phyloP scores from a whole-genome alignment of 192 early-diverging fungal species.

The Gonapodya prolifera region DNA sequence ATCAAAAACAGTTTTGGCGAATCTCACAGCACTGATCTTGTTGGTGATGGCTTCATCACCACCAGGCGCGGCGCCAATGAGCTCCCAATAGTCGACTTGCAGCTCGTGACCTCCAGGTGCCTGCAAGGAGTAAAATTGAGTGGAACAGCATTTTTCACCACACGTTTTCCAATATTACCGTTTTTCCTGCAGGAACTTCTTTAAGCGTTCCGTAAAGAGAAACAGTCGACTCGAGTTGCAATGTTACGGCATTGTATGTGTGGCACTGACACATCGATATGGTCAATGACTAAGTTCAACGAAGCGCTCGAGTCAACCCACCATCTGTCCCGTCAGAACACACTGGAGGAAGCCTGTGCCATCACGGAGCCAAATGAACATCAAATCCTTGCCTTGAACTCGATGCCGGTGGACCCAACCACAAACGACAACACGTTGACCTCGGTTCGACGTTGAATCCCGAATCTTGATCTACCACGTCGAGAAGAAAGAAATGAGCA shows the following conservation, averaged over 20 bases:
- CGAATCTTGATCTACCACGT: conserved; percentile 59
- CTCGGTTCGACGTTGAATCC: conserved; percentile 47
- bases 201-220: conserved; percentile 74
- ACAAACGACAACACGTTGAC: conserved; percentile 65
- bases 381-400: conserved; percentile 94
- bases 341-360: conserved; percentile 91
- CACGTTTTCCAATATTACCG: conserved; percentile 26
- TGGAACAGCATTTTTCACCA: conserved; percentile 3
- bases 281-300: not conserved
- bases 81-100: conserved; percentile 86
- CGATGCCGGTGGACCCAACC: conserved; percentile 96
- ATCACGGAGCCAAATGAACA: conserved; percentile 88
- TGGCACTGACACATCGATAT: conserved; percentile 53
- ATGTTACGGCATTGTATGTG: conserved; percentile 82
- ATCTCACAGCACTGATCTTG: conserved; percentile 60
- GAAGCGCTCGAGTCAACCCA: conserved; percentile 17
- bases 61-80: conserved; percentile 83
- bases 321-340: conserved; percentile 71
- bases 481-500: conserved; percentile 8
- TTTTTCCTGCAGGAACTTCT: conserved; percentile 83
- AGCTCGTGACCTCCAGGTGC: conserved; percentile 97
- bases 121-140: conserved; percentile 14
- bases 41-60: conserved; percentile 87
- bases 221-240: conserved; percentile 89
- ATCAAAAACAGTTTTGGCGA: not conserved